These are phyloP conservation scores for Ceratopteris richardii DNA, from an alignment of 75 land plant species.

Conservation along the genomic window DNA sequence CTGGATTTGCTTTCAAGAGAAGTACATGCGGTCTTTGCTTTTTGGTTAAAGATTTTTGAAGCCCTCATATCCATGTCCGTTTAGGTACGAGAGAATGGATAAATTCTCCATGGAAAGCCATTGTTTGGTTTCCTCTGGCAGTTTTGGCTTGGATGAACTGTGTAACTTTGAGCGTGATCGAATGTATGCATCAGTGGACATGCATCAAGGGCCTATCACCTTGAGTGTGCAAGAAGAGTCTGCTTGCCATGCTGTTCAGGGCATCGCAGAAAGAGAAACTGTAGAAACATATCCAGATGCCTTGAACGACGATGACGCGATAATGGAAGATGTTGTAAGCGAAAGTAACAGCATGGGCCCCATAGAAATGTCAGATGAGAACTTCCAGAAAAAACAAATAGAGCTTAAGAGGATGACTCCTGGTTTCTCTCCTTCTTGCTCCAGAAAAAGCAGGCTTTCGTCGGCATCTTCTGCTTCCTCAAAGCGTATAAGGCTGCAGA, in stretches of 20 bases:
- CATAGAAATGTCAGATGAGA: background rate
- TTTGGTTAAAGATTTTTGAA: no score
- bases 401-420: background rate
- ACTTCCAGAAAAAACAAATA: background rate
- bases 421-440: background rate
- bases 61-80: no score
- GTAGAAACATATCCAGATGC: background rate
- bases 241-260: background rate
- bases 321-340: background rate
- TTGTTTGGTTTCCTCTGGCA: no score
- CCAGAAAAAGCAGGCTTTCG: no score
- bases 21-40: no score
- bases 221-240: background rate
- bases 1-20: no score
- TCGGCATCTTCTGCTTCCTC: no score
- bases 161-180: slow-evolving; percentile 4
- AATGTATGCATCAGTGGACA: slow-evolving; percentile 2
- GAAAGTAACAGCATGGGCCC: background rate
- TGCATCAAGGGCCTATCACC: background rate
- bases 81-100: no score
- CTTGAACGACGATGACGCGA: background rate
- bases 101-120: no score
- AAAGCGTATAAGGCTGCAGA: no score
- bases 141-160: slow-evolving; percentile 1
- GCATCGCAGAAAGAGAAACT: background rate